Base-by-base conservation (phyloP, 2,329 filamentous ascomycete genomes). In the Aspergillus felis region DNA sequence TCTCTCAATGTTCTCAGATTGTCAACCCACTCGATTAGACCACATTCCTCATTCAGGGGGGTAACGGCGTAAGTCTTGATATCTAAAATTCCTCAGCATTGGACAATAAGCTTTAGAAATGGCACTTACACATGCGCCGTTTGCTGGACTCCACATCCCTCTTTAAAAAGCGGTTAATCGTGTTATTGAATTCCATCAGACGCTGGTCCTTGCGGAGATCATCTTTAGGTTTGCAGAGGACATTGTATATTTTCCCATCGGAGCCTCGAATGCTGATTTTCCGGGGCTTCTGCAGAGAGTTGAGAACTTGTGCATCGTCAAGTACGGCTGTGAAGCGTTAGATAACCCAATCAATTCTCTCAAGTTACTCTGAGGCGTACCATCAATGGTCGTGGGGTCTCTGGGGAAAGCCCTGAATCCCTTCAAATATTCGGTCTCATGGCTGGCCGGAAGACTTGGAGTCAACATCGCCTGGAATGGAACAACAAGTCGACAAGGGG, bases 1-100 rank as follows among this genome's bases (percentile, higher is more conserved):
- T 99, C 94, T 61, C 95, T 87, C 69, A 97, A 84, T 2, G 94
- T 95, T 72, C 93, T 95, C 65, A 99, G 87, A 8, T 94, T 94
- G 66, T 96, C 91, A 29, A 99, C 92, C 94, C 94, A 99, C 77
- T 99, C 94, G 65, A 99, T 96, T 61, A 96, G 88, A 58, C 94
- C 94, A 64, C 94, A 97, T 76, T 97, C 93, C 76, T 99, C 95
- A 71, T 96, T 97, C 50, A 99, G 80, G 1, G 94, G 95, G 4
- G 93, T 96, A 12, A 99, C 95, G 6, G 91, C 92, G 67, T 99
- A 99, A 0, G 94, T 99, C 69, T 92, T 92, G 75, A 99, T 96
- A 72, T 96, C 74, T 76, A 55, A 12, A 52, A 28, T 35, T 5
- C 10, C 52, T 64, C 50, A 64, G 58, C 44, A 38, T 55, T 58